Evolutionary conservation across 1,284 basidiomycete species (phyloP), one percentile per base, ranked within the genome.

Genomic region (Trametes versicolor): DNA sequence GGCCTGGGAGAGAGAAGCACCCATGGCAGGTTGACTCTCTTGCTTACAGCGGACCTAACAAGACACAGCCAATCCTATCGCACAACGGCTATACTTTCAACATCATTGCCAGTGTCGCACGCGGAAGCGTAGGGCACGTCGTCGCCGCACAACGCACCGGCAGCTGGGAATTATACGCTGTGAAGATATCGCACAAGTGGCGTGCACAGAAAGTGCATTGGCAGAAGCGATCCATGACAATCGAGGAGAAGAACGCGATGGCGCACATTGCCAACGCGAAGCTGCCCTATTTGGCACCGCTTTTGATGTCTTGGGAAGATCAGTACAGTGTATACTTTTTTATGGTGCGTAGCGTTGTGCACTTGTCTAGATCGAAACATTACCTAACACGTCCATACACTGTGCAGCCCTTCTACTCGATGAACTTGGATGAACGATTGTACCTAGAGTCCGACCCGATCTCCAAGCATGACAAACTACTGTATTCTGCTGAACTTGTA

Each of bases 401-500:
- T 7, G 8, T 13, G 6, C 32, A 51, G 49, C 49, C 49, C 7
- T 17, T 51, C 5, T 51, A 51, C 23, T 17, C 27, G 6, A 19
- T 29, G 49, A 13, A 34, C 32, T 15, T 51, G 49, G 12, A 6
- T 19, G 12, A 19, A 23, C 48, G 25, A 9, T n/a, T 13, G 27
- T 8, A 8, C 29, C 29, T 32, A 8, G 4, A 32, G 4, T 32
- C 29, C 29, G 21, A 32, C 32, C 49, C 49, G 29, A 23, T 68
- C 2, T 50, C 53, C 19, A 17, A 45, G 9, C 17, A 43, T 1
- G 61, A 63, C 29, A 21, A 25, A 4, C 32, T 34, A 6, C 25
- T 63, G 19, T 25, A 60, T 8, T 65, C 61, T 25, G 47, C 51
- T 6, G 66, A 65, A 17, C 62, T 68, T 55, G 66, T 63, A 17